Evolutionary conservation across 768 basidiomycete species (phyloP), one percentile per base, ranked within the genome.

Genomic region (Infundibulicybe gibba): DNA sequence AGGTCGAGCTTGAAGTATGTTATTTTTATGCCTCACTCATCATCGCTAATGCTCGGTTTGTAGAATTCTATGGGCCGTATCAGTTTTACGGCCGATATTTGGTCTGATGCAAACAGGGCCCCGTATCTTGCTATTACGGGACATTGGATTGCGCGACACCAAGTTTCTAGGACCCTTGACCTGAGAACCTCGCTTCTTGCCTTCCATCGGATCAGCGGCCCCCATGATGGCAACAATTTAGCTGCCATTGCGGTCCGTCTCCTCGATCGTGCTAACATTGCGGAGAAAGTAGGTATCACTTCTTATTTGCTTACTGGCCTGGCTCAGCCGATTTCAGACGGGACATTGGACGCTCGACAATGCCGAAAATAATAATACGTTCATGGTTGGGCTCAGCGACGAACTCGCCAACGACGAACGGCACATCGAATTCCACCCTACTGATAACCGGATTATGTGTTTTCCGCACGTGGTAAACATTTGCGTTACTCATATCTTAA

Each of bases 291-390:
- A 8, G 4, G 25, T 25, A 4, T 25, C 25, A 25, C 8, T 25
- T 25, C 4, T 25, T 8, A 25, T 25, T 25, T 8, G 8, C 8
- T 8, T 25, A 3, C 25, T 8, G 8, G 25, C 25, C 25, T 25
- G 3, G 25, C 25, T 25, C 25, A 3, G 25, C 25, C 25, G 25
- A 3, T 25, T 25, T 25, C 25, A 25, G 25, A 25, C 25, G 8
- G 42, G 11, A 60, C 59, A 46, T 65, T 40, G 59, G 64, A 70
- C 66, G 1, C 49, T 68, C 4, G 67, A 70, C 45, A 71, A 69
- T 52, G 68, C 68, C 2, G 62, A 61, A 9, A 70, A 66, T 38
- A 64, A 62, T 45, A 53, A 63, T 30, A 66, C 68, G 3, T 54
- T 61, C 38, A 63, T 71, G 62, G 54, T 53, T 32, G 51, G 45